Conservation (phyloP, 2,329 filamentous ascomycete genomes). For the Proliferodiscus dingleyae region DNA sequence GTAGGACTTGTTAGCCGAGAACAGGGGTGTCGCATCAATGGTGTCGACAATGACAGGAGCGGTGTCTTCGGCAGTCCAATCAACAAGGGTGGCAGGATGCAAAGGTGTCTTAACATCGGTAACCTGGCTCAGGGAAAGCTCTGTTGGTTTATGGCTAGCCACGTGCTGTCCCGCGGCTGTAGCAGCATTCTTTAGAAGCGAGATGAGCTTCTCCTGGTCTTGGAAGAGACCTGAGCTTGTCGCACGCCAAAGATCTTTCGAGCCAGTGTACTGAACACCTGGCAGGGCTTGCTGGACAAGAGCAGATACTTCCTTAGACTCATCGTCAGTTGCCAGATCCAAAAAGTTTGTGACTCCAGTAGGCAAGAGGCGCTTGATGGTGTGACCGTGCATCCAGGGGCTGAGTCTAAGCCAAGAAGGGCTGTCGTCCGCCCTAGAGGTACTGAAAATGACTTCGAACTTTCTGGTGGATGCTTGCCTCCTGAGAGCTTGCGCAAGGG, state of each 20-base stretch:
- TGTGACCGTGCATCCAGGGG: slow-evolving; percentile 8
- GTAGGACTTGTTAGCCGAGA: too few relatives aligned
- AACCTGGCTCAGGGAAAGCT: slow-evolving; percentile 8
- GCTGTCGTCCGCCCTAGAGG: slow-evolving; percentile 6
- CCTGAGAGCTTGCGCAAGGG: slow-evolving; percentile 7
- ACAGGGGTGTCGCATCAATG: slow-evolving; percentile 7
- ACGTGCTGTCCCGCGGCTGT: slow-evolving; percentile 7
- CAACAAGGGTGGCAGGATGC: slow-evolving; percentile 4
- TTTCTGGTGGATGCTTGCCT: slow-evolving; percentile 7
- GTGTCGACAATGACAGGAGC: slow-evolving; percentile 7
- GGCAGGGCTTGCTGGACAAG: slow-evolving; percentile 8
- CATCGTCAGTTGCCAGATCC: slow-evolving; percentile 1
- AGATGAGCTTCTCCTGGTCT: slow-evolving; percentile 8
- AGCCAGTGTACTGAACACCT: slow-evolving; percentile 8
- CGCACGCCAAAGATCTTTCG: slow-evolving; percentile 9
- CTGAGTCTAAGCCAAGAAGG: slow-evolving; percentile 9
- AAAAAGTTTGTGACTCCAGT: slow-evolving; percentile 5
- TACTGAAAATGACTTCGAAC: slow-evolving; percentile 7
- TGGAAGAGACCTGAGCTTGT: slow-evolving; percentile 10
- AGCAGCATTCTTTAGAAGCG: slow-evolving; percentile 8
- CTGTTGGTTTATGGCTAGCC: slow-evolving; percentile 8
- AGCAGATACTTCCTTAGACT: slow-evolving; percentile 8
- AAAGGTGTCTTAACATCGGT: slow-evolving; percentile 5
- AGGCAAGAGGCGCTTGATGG: slow-evolving; percentile 7
- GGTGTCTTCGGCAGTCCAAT: slow-evolving; percentile 6